phyloP scores from a whole-genome alignment of 257 asterid genomes.

The Solanum gandarillasii region DNA sequence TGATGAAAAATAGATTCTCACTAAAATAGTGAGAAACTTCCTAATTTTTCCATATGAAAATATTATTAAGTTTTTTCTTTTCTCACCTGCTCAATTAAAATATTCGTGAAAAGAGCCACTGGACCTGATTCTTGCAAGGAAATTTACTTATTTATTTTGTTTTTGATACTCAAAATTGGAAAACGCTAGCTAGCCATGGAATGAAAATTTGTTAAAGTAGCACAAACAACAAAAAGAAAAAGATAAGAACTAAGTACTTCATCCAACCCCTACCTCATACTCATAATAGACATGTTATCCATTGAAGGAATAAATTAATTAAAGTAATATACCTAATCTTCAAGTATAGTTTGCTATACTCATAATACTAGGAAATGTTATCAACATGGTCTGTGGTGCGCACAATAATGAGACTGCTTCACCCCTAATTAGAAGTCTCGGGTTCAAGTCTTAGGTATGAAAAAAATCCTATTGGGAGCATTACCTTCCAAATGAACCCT shows the following conservation, averaged over 20 bases:
- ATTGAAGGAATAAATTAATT: slow-evolving; percentile 1
- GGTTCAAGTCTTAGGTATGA: accelerated
- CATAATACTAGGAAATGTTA: slow-evolving; percentile 6
- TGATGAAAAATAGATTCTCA: no score
- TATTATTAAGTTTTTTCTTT: no score
- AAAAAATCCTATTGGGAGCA: no score
- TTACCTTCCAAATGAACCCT: accelerated
- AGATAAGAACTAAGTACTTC: slow-evolving; percentile 5
- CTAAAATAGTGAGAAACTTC: no score
- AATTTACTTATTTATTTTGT: neutral
- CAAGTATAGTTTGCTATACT: slow-evolving; percentile 11
- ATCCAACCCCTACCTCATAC: neutral
- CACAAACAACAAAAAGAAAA: slow-evolving; percentile 7
- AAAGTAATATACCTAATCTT: slow-evolving; percentile 16
- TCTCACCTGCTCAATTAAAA: no score
- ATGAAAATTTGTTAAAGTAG: slow-evolving; percentile 36
- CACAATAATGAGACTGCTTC: no score
- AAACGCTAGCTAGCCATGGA: neutral
- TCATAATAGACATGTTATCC: slow-evolving; percentile 16
- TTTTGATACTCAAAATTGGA: neutral
- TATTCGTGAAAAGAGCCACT: no score
- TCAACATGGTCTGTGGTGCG: no score
- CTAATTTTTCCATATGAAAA: no score
- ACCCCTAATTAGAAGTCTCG: accelerated
- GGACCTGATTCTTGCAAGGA: neutral